These are phyloP conservation scores for Rhynchospora breviuscula DNA, from an alignment of 176 grass and related monocot genomes.

Conservation along the genomic window DNA sequence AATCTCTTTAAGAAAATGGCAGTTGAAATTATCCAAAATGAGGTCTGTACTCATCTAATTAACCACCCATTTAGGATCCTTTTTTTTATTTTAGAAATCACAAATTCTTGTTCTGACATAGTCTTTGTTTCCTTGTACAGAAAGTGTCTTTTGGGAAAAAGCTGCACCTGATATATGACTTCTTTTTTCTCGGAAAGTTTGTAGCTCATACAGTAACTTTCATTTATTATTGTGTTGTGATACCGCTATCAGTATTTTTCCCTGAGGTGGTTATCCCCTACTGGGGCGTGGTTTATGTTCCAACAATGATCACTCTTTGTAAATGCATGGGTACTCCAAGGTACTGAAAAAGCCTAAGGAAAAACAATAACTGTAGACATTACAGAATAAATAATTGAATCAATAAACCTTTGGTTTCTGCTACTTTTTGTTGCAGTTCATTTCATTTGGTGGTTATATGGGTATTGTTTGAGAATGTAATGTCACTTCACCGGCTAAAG, in stretches of 20 bases:
- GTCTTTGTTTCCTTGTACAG: slow-evolving; percentile 31
- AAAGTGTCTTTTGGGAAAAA: slow-evolving; percentile 70
- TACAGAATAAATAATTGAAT: neutral
- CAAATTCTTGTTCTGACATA: neutral
- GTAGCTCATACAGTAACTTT: slow-evolving; percentile 82
- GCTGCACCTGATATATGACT: slow-evolving; percentile 70
- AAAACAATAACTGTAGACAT: neutral
- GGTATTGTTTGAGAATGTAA: slow-evolving; percentile 92
- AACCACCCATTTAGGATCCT: neutral
- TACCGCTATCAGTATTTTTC: slow-evolving; percentile 64
- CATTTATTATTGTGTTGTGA: slow-evolving; percentile 70
- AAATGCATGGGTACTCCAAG: slow-evolving; percentile 77
- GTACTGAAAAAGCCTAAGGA: slow-evolving; percentile 31
- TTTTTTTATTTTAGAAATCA: neutral
- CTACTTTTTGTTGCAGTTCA: slow-evolving; percentile 42
- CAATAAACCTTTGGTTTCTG: neutral
- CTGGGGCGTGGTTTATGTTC: slow-evolving; percentile 81
- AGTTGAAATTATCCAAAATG: slow-evolving; percentile 47
- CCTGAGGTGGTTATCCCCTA: slow-evolving; percentile 67
- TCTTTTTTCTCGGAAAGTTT: slow-evolving; percentile 87
- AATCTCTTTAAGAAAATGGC: slow-evolving; percentile 93
- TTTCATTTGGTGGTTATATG: slow-evolving; percentile 86
- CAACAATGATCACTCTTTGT: slow-evolving; percentile 73
- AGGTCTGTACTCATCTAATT: slow-evolving; percentile 43
- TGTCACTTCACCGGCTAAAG: slow-evolving; percentile 73